Evolutionary conservation across 148 eudicot species (phyloP).

Genomic region (Rhododendron vialii): DNA sequence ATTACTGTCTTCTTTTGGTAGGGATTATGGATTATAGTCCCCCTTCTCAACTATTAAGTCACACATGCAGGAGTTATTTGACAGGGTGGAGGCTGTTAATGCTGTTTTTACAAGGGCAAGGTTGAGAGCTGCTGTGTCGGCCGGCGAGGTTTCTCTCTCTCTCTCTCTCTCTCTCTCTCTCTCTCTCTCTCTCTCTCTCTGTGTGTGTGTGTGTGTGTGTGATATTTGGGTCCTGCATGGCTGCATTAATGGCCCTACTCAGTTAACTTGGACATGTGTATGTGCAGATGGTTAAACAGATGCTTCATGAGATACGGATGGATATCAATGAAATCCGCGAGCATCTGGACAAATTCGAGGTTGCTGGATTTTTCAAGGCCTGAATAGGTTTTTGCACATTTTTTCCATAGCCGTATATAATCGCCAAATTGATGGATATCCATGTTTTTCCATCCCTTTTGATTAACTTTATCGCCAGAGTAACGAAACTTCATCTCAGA

Average conservation of each 20-base stretch:
- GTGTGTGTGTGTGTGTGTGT: too few species aligned
- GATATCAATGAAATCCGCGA: not conserved
- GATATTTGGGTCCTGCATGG: not conserved
- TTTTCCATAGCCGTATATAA: not conserved
- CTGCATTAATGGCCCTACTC: not conserved
- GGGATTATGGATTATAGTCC: not conserved
- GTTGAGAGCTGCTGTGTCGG: conserved; percentile 2
- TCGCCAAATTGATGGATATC: not conserved
- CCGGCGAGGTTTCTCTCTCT: not conserved
- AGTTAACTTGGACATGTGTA: not conserved
- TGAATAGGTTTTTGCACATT: not conserved
- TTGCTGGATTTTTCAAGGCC: not conserved
- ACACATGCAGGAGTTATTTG: not conserved
- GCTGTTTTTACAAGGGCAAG: conserved; percentile 4
- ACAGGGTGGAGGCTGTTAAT: not conserved
- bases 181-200: too few species aligned
- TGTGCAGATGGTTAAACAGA: not conserved
- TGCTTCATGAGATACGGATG: not conserved
- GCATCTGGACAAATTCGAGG: not conserved
- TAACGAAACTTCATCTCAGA: not conserved
- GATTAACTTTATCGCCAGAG: not conserved
- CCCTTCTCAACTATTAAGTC: not conserved
- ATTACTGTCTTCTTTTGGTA: not conserved
- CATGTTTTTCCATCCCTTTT: not conserved
- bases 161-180: not conserved